Conservation (phyloP, 352 stramenopile genomes). For the Phytophthora kernoviae region DNA sequence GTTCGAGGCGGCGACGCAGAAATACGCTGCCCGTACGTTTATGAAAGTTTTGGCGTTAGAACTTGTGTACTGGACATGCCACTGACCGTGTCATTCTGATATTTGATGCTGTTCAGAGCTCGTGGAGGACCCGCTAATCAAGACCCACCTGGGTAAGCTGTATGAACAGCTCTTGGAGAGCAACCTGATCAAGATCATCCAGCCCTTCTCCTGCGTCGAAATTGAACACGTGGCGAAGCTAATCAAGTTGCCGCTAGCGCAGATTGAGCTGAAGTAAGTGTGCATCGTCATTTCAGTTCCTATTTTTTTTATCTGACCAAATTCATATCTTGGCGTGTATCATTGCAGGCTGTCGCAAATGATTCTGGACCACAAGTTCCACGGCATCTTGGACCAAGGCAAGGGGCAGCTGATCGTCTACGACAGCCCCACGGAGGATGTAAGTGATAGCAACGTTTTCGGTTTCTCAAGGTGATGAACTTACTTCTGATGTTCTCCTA, state of each 20-base stretch:
- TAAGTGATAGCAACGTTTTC: conserved; percentile 51
- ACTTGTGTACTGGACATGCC: neutral
- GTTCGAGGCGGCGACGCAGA: conserved; percentile 86
- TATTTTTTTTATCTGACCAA: conserved; percentile 1
- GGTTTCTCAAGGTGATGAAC: neutral
- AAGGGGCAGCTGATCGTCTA: conserved; percentile 99
- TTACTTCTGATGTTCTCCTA: conserved; percentile 12
- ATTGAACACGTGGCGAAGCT: conserved; percentile 96
- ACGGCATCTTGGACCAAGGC: conserved; percentile 98
- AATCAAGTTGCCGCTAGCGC: conserved; percentile 94
- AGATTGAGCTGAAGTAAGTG: conserved; percentile 86
- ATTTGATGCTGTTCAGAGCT: conserved; percentile 56
- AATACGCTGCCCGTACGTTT: conserved; percentile 83
- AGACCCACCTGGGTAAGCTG: conserved; percentile 96
- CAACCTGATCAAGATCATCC: conserved; percentile 99
- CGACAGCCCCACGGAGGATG: conserved; percentile 92
- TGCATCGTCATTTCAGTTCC: neutral
- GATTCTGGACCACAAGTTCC: conserved; percentile 99
- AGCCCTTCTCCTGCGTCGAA: conserved; percentile 97
- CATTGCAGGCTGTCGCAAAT: conserved; percentile 97
- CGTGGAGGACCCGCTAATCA: conserved; percentile 86
- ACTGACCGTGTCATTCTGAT: neutral
- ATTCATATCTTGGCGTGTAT: conserved; percentile 15
- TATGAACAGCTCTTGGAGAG: conserved; percentile 98
- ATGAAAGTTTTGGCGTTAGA: neutral